These are phyloP conservation scores for Petunia hybrid DNA, from an alignment of 305 asterid species.

Conservation along the genomic window DNA sequence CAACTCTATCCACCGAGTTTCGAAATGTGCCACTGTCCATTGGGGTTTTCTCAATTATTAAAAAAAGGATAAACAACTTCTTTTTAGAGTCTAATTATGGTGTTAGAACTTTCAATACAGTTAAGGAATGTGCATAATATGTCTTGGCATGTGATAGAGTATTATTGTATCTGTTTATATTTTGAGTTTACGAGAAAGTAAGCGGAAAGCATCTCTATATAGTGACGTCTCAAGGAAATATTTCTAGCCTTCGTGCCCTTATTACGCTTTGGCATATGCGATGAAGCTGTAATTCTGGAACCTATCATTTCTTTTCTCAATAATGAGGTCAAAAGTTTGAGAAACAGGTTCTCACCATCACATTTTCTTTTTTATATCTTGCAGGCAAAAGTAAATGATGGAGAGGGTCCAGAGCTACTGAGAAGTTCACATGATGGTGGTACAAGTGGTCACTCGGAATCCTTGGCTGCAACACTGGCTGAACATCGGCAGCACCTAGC, in stretches of 20 bases:
- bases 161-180: constrained; percentile 25
- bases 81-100: neutral
- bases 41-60: no score
- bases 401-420: constrained; percentile 95
- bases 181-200: neutral
- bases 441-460: constrained; percentile 82
- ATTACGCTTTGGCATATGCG: neutral
- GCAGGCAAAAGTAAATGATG: constrained; percentile 94
- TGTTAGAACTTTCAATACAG: neutral
- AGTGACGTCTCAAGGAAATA: constrained; percentile 8
- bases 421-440: constrained; percentile 74
- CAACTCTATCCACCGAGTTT: neutral
- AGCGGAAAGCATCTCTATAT: neutral
- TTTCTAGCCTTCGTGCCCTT: neutral
- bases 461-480: constrained; percentile 85
- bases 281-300: constrained; percentile 1
- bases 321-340: constrained; percentile 20
- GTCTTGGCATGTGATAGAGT: constrained; percentile 17
- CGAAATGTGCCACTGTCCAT: no score
- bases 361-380: constrained; percentile 28
- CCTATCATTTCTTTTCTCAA: neutral
- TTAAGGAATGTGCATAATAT: constrained; percentile 21
- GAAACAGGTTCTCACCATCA: constrained; percentile 10
- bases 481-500: constrained; percentile 97
- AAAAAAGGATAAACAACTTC: constrained; percentile 8